phyloP scores from a whole-genome alignment of 768 basidiomycete genomes.

The Mrakia hoshinonis region DNA sequence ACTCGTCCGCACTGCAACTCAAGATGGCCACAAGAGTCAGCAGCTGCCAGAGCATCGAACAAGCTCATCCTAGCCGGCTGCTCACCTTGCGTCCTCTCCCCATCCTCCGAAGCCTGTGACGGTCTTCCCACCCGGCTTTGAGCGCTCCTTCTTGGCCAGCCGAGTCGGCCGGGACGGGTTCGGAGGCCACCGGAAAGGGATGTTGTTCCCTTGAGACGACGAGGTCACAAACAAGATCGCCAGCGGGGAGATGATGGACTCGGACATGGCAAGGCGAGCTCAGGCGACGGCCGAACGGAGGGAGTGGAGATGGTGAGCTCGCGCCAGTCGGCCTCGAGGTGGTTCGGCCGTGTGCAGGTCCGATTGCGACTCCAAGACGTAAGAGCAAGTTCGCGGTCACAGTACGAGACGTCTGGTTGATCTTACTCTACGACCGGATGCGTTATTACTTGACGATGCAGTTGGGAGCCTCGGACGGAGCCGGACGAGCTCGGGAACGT shows the following conservation, averaged over 20 bases:
- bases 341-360: too few relatives aligned
- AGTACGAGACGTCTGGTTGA: too few relatives aligned
- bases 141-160: conserved; percentile 1
- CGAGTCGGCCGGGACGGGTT: not conserved
- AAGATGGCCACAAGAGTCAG: not conserved
- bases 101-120: not conserved
- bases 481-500: too few relatives aligned
- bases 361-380: too few relatives aligned
- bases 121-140: not conserved
- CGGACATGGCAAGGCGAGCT: too few relatives aligned
- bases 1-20: not conserved
- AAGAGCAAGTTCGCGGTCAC: too few relatives aligned
- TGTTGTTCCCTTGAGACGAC: conserved; percentile 19
- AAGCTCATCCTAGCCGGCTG: not conserved
- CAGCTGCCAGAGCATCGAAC: not conserved
- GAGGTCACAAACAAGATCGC: conserved; percentile 24
- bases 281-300: too few relatives aligned
- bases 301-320: too few relatives aligned
- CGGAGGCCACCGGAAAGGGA: conserved; percentile 24
- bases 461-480: too few relatives aligned
- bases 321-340: too few relatives aligned
- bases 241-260: conserved; percentile 19
- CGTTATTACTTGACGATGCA: too few relatives aligned
- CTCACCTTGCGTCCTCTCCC: not conserved
- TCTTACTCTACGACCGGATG: too few relatives aligned